Evolutionary conservation across 768 basidiomycete species (phyloP), one percentile per base, ranked within the genome.

Genomic region (Podaxis sp.): DNA sequence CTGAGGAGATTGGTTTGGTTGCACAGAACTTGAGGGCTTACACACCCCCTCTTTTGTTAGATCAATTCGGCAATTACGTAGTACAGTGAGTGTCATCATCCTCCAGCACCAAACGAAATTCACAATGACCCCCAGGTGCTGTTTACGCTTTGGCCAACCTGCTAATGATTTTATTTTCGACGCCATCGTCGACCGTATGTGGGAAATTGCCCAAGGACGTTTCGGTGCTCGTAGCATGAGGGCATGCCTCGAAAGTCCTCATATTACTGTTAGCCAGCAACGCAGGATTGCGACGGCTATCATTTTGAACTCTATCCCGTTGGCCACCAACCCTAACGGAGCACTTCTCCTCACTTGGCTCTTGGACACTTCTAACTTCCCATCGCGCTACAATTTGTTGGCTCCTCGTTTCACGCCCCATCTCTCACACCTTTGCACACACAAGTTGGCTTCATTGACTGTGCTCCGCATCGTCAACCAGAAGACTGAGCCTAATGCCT

Each of bases 211-310:
- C 0, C 96, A 98, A 76, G 96, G 96, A 23, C 88, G 97, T 36
- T 99, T 97, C 68, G 97, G 97, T 57, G 97, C 97, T 50, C 89
- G 97, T 52, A 95, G 95, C 70, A 96, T 98, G 90, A 84, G 96
- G 64, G 95, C 97, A 10, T 97, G 95, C 71, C 81, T 98, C 18
- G 97, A 98, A 73, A 95, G 88, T 71, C 86, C 90, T 36, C 86
- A 90, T 68, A 90, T 96, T 47, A 93, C 84, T 23, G 64, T 90
- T 61, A 93, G 88, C 70, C 95, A 98, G 70, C 91, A 94, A 76
- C 95, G 96, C 71, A 93, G 95, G 36, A 89, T 98, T 65, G 95
- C 95, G 9, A 92, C 93, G 7, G 90, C 95, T 18, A 80, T 99
- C 72, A 92, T 98, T 63, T 81, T 98, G 67, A 98, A 99, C 77